Percentiles rank a stretch among this genome's conserved stretches.
These are phyloP conservation scores for Vigna hirtella DNA, from an alignment of 306 rosid species.

Conservation along the genomic window DNA sequence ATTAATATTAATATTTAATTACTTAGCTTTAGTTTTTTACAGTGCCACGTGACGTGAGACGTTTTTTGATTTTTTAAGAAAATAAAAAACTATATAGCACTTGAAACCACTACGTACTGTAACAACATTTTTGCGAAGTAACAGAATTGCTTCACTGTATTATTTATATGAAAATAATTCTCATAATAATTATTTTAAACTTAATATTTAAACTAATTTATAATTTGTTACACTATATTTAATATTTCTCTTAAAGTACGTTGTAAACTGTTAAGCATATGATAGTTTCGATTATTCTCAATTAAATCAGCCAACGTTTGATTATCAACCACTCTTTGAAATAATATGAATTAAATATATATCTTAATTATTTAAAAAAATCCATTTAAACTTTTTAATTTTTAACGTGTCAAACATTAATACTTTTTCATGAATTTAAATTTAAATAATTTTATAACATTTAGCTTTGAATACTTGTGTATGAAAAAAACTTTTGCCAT, in stretches of 20 bases:
- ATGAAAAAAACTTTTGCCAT: neutral
- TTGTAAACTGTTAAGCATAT: neutral
- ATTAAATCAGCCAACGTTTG: neutral
- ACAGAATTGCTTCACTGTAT: too few relatives aligned
- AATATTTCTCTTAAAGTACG: neutral
- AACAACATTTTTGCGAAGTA: too few relatives aligned
- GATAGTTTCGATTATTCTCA: neutral
- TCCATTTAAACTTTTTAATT: neutral
- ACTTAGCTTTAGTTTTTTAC: neutral
- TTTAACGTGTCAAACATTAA: neutral
- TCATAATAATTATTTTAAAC: too few relatives aligned
- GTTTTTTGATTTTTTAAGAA: too few relatives aligned
- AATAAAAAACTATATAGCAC: neutral
- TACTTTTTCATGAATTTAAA: neutral
- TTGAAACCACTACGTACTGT: neutral
- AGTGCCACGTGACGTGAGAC: neutral
- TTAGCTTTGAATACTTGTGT: neutral
- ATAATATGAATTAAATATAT: neutral
- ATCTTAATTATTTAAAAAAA: neutral
- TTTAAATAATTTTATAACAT: neutral
- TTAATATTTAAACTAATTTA: too few relatives aligned
- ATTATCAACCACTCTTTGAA: neutral
- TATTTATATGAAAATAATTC: too few relatives aligned
- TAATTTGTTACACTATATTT: neutral
- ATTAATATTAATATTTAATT: neutral